Base-by-base conservation (phyloP, 2,329 filamentous ascomycete genomes). In the Microsporum audouinii region DNA sequence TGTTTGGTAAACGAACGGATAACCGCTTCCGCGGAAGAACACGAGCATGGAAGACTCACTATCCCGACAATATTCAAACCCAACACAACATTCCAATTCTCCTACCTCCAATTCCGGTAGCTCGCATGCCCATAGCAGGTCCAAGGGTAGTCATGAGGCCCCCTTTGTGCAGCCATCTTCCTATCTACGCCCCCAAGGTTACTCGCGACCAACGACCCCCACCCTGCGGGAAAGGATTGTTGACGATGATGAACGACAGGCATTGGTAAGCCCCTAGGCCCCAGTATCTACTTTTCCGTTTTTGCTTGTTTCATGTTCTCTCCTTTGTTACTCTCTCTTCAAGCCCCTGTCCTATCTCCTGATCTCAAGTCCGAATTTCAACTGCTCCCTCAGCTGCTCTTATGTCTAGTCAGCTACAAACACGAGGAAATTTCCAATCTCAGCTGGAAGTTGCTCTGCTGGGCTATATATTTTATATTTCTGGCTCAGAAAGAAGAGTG, bases 101-200 rank as follows among this genome's bases (percentile, higher is more conserved):
- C 5, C 64, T 34, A 53, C 64, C 47, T 62, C 49, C 31, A 29
- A 34, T 55, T 2, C 66, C 34, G 57, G 63, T 56, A 59, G 63
- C 60, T 62, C 63, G 41, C 60, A 61, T 60, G 58, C 61, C 55
- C 57, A 61, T 53, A 62, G 62, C 57, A 59, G 58, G 60, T 47
- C 59, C 33, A 64, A 58, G 59, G 59, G 59, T 59, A 71, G 72
- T 75, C 76, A 78, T 72, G 77, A 77, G 72, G 69, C 64, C 61
- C 72, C 69, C 67, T 79, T 78, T 67, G 75, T 79, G 67, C 75
- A 78, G 70, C 78, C 76, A 64, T 75, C 76, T 66, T 78, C 76
- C 64, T 77, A 77, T 66, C 72, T 79, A 65, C 76, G 74, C 60
- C 76, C 72, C 60, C 69, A 70, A 63, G 68, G 68, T 61, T 65